Percentiles rank a stretch among this genome's conserved stretches.
Conservation (phyloP, 176 grass and related monocot genomes). For the Ensete glaucum region DNA sequence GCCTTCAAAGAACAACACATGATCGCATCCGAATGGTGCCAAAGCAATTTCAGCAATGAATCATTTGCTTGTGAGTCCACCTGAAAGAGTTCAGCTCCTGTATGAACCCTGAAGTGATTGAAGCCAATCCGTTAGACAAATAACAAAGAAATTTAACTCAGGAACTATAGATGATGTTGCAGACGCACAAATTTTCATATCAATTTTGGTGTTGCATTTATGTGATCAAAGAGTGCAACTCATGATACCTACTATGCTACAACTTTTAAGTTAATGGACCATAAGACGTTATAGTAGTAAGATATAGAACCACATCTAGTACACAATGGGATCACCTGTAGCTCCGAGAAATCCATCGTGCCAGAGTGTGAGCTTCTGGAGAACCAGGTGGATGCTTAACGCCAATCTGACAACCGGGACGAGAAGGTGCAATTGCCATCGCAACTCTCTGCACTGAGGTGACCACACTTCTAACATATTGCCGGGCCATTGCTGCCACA, state of each 20-base stretch:
- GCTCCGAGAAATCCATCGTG: conserved; percentile 87
- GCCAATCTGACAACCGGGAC: conserved; percentile 39
- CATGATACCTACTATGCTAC: too few species aligned
- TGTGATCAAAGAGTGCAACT: too few species aligned
- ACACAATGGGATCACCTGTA: conserved; percentile 37
- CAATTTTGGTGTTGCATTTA: too few species aligned
- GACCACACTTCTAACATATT: conserved; percentile 80
- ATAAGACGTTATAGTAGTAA: too few species aligned
- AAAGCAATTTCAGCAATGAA: conserved; percentile 73
- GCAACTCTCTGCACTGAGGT: conserved; percentile 88
- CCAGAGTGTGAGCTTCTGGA: conserved; percentile 71
- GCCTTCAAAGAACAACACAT: conserved; percentile 96
- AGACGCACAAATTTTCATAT: too few species aligned
- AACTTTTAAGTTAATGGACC: too few species aligned
- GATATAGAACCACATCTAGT: too few species aligned
- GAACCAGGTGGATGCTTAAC: conserved; percentile 58
- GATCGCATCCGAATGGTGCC: conserved; percentile 88
- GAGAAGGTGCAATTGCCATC: conserved; percentile 58
- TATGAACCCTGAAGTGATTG: too few species aligned
- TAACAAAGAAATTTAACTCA: too few species aligned
- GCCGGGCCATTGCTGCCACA: conserved; percentile 66
- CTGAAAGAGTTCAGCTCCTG: too few species aligned
- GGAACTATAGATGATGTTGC: too few species aligned
- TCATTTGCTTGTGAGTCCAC: not conserved
- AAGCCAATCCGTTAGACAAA: too few species aligned